phyloP scores from a whole-genome alignment of 148 eudicot genomes.

The Cornus florida region DNA sequence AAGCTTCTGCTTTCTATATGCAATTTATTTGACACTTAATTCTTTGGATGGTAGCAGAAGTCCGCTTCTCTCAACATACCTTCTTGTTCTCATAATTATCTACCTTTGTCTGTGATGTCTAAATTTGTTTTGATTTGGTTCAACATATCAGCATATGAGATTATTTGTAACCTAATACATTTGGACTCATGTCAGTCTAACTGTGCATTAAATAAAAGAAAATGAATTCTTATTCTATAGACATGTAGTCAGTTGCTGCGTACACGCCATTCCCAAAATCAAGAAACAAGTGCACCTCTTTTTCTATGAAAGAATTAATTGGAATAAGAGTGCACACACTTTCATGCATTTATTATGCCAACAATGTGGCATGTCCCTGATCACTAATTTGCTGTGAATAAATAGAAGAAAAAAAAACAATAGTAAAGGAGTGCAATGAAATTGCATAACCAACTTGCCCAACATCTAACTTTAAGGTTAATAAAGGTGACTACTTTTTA shows the following conservation, averaged over 20 bases:
- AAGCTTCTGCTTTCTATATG: not conserved
- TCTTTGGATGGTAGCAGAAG: not conserved
- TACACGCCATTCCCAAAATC: not conserved
- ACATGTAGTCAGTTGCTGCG: not conserved
- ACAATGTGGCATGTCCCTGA: not conserved
- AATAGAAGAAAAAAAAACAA: not conserved
- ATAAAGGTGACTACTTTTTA: not conserved
- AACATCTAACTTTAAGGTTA: not conserved
- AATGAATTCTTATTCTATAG: not conserved
- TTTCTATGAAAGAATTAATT: not conserved
- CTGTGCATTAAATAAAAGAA: not conserved
- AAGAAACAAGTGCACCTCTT: not conserved
- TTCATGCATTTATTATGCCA: not conserved
- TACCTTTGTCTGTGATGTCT: not conserved
- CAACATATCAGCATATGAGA: not conserved
- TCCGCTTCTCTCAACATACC: not conserved
- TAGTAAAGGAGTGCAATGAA: not conserved
- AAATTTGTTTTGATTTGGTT: not conserved
- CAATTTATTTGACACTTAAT: not conserved
- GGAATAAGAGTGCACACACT: not conserved
- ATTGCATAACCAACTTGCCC: not conserved
- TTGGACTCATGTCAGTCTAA: too few species aligned
- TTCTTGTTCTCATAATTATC: not conserved
- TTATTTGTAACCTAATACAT: not conserved
- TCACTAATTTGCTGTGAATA: not conserved